A percentile compares a stretch with the other conserved stretches of the same genome.
Evolutionary conservation across 768 basidiomycete genomes (phyloP).

Genomic region (Favolaschia claudopus): DNA sequence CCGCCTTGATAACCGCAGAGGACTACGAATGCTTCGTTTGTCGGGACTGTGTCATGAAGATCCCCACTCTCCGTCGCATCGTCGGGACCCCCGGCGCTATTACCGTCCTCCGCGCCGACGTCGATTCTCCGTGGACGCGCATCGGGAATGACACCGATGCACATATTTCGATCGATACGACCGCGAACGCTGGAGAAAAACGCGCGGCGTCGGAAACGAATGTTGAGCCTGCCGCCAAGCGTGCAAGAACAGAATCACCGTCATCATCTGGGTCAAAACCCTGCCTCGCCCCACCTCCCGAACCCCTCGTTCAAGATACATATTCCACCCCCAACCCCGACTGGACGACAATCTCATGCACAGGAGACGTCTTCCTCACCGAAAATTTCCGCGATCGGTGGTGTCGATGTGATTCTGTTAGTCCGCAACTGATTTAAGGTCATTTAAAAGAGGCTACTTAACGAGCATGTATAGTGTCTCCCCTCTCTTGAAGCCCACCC

Average conservation of each 20-base stretch:
- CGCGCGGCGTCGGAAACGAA: constrained; percentile 44
- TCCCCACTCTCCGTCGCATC: constrained; percentile 60
- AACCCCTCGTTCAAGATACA: constrained; percentile 54
- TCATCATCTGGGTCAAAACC: constrained; percentile 20
- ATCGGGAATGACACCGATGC: constrained; percentile 43
- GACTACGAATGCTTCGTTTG: constrained; percentile 85
- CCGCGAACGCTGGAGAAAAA: constrained; percentile 49
- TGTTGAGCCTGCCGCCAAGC: constrained; percentile 49
- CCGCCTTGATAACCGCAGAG: constrained; percentile 67
- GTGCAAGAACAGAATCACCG: constrained; percentile 9
- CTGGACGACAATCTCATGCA: constrained; percentile 47
- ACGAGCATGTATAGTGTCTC: constrained; percentile 56
- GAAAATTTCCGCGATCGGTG: constrained; percentile 80
- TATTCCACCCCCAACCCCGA: constrained; percentile 39
- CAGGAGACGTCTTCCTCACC: constrained; percentile 79
- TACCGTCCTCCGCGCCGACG: constrained; percentile 67
- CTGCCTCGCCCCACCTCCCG: constrained; percentile 67
- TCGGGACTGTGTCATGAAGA: constrained; percentile 67
- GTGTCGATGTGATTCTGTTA: constrained; percentile 74
- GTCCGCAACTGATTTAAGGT: constrained; percentile 28
- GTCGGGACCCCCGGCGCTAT: constrained; percentile 75
- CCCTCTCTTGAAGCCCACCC: constrained; percentile 58
- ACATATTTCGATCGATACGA: constrained; percentile 34
- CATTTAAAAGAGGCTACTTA: constrained; percentile 13
- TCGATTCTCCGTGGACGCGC: constrained; percentile 58